A percentile compares a stretch with the other conserved stretches of the same genome.
Evolutionary conservation across 768 basidiomycete genomes (phyloP).

Genomic region (Dentipellis sp.): DNA sequence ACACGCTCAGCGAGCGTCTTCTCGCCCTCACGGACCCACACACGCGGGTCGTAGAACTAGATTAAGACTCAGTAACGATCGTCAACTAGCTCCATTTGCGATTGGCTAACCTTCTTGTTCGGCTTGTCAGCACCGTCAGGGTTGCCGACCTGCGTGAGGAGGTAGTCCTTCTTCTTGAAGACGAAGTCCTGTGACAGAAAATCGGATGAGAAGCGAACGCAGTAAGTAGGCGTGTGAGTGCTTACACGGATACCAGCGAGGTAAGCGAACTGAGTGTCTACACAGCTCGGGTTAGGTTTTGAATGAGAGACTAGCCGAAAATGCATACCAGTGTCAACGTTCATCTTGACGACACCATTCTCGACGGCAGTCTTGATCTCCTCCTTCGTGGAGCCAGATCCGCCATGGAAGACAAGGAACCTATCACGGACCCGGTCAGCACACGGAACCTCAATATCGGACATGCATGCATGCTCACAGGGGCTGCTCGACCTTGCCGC

Average conservation of each 20-base stretch:
- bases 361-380: constrained; percentile 89
- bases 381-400: constrained; percentile 93
- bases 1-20: constrained; percentile 84
- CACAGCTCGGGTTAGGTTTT: constrained; percentile 4
- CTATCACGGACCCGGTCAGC: constrained; percentile 26
- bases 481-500: constrained; percentile 59
- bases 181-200: constrained; percentile 62
- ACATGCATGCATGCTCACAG: constrained; percentile 62
- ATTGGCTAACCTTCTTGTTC: constrained; percentile 82
- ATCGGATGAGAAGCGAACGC: not conserved
- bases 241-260: constrained; percentile 71
- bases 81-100: not conserved
- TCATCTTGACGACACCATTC: constrained; percentile 98
- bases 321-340: constrained; percentile 74
- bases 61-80: not conserved
- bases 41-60: constrained; percentile 89
- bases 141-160: constrained; percentile 89
- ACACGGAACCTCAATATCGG: not conserved
- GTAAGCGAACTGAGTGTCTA: constrained; percentile 88
- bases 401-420: constrained; percentile 99
- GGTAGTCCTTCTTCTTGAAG: constrained; percentile 76
- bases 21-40: constrained; percentile 98
- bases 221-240: not conserved
- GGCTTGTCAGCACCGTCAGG: constrained; percentile 96
- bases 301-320: not conserved